phyloP scores from a whole-genome alignment of 768 basidiomycete genomes.

The Mycena alexandri region DNA sequence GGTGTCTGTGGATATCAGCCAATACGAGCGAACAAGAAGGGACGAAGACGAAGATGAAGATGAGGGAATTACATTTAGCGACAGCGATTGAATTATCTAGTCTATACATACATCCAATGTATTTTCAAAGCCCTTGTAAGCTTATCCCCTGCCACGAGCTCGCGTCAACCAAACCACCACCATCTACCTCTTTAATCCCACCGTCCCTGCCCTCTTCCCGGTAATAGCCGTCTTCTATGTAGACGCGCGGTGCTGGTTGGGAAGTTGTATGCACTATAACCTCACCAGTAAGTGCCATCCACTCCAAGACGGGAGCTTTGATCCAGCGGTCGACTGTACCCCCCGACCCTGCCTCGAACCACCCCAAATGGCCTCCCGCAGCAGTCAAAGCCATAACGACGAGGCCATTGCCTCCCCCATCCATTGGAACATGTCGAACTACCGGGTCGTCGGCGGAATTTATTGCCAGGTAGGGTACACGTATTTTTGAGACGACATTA shows the following conservation, averaged over 20 bases:
- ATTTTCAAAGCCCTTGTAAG: constrained; percentile 68
- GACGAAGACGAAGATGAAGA: constrained; percentile 79
- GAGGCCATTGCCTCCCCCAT: constrained; percentile 64
- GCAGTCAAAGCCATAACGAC: constrained; percentile 73
- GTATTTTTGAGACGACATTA: constrained; percentile 67
- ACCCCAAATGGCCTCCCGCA: constrained; percentile 85
- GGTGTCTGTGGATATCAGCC: constrained; percentile 88
- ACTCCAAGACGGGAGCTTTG: constrained; percentile 78
- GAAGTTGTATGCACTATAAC: constrained; percentile 56
- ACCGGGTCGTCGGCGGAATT: constrained; percentile 86
- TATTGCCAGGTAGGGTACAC: constrained; percentile 81
- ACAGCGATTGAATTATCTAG: constrained; percentile 75
- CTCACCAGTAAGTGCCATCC: constrained; percentile 71
- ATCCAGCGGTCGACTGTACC: constrained; percentile 70
- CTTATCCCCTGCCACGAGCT: constrained; percentile 67
- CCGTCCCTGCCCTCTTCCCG: constrained; percentile 68
- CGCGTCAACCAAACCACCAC: constrained; percentile 65
- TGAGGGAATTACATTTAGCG: constrained; percentile 80
- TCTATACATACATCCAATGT: constrained; percentile 24
- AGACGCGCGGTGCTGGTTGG: constrained; percentile 49
- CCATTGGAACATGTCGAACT: constrained; percentile 71
- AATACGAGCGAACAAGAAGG: constrained; percentile 80
- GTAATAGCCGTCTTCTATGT: constrained; percentile 68
- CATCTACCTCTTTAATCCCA: constrained; percentile 70
- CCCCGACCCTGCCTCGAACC: constrained; percentile 71